These are phyloP conservation scores for Metschnikowia aberdeeniae DNA, from an alignment of 805 yeast genomes.

Conservation along the genomic window DNA sequence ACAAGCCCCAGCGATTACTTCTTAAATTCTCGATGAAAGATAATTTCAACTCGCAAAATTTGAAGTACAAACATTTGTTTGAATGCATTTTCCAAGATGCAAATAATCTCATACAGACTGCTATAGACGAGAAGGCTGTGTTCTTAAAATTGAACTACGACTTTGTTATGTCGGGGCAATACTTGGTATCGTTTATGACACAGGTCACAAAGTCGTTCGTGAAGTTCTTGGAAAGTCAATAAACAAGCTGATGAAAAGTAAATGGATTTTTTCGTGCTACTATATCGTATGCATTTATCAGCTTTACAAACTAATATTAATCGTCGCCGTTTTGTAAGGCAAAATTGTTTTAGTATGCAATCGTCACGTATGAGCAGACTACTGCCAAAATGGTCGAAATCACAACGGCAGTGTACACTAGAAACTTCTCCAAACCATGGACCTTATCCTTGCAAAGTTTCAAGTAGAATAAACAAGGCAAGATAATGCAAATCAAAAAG, in stretches of 20 bases:
- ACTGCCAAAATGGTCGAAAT: conserved; percentile 16
- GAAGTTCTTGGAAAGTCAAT: conserved; percentile 1
- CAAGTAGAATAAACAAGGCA: conserved; percentile 69
- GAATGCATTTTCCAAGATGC: conserved; percentile 21
- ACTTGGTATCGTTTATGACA: conserved; percentile 28
- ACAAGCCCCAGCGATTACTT: conserved; percentile 18
- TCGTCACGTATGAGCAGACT: conserved; percentile 19
- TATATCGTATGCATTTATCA: not conserved
- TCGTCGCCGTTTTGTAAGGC: not conserved
- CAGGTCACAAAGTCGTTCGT: conserved; percentile 22
- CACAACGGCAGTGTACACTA: conserved; percentile 9
- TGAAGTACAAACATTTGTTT: conserved; percentile 36
- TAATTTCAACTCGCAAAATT: conserved; percentile 33
- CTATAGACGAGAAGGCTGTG: conserved; percentile 3
- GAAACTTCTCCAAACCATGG: conserved; percentile 13
- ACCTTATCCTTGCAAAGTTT: conserved; percentile 20
- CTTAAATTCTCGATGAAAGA: conserved; percentile 32
- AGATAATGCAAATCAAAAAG: conserved; percentile 70
- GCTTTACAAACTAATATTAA: not conserved
- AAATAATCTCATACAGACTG: conserved; percentile 11
- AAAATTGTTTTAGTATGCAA: conserved; percentile 8
- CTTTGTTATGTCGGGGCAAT: conserved; percentile 26
- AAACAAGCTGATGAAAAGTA: not conserved
- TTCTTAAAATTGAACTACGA: conserved; percentile 38
- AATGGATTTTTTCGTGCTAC: too few relatives aligned